Conservation (phyloP, 345 rosid genomes). For the Anastatica hierochuntica region DNA sequence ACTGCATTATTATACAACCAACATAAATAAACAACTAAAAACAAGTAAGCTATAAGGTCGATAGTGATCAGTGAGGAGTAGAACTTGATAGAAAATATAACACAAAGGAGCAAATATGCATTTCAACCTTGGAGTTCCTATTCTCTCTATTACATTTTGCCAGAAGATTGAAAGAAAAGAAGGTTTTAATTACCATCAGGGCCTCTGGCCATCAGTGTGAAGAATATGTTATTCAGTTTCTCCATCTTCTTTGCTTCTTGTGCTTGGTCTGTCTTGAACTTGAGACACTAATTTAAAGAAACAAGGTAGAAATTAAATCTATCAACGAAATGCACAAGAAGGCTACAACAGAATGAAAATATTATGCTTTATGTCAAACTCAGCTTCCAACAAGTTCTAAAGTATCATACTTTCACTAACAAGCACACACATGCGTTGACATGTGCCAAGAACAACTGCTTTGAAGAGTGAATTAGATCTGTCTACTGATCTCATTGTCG, state of each 20-base stretch:
- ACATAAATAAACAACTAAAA: slow-evolving; percentile 11
- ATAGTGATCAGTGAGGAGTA: not conserved
- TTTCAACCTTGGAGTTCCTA: not conserved
- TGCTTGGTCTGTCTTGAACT: slow-evolving; percentile 97
- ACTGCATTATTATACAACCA: slow-evolving; percentile 40
- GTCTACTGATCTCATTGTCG: not conserved
- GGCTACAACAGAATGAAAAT: too few species aligned
- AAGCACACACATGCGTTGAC: slow-evolving; percentile 6
- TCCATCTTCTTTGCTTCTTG: slow-evolving; percentile 99
- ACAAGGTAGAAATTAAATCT: not conserved
- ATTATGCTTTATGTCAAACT: not conserved
- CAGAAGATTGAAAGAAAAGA: too few species aligned
- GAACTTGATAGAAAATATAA: not conserved
- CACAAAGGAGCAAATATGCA: not conserved
- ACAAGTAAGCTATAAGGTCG: not conserved
- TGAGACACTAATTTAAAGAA: slow-evolving; percentile 51
- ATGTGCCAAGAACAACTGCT: not conserved
- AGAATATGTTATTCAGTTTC: slow-evolving; percentile 86
- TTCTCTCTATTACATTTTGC: not conserved
- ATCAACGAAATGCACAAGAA: too few species aligned
- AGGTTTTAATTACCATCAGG: slow-evolving; percentile 53
- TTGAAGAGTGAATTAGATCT: not conserved
- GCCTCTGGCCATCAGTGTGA: slow-evolving; percentile 87
- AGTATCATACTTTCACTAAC: not conserved
- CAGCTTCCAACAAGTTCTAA: not conserved